Base-by-base conservation (phyloP, 1,284 basidiomycete species). In the Boletus smithii region DNA sequence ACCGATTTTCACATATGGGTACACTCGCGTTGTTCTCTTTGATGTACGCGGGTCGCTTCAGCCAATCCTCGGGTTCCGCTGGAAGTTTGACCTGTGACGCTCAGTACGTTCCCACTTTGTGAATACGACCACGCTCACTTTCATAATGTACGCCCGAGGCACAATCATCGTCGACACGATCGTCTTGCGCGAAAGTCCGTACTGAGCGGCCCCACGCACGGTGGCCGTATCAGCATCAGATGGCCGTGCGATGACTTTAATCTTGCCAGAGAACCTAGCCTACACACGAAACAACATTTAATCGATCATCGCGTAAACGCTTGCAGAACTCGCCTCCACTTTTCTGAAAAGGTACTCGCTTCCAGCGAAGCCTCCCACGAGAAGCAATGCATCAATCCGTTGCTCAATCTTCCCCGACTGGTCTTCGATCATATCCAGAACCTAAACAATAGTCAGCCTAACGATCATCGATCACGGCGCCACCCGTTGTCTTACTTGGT, bases 341-440 rank as follows among this genome's bases (percentile, higher is more conserved):
- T 79, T 77, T 58, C 79, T 75, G 67, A 85, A 88, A 49, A 90
- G 70, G 65, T 91, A 90, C 61, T 87, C 82, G 63, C 85, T 86
- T 10, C 83, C 86, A 36, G 88, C 84, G 66, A 91, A 91, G 45
- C 89, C 89, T 67, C 89, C 88, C 58, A 91, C 89, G 57, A 91
- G 79, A 54, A 91, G 77, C 30, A 91, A 68, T 14, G 86, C 87
- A 71, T 91, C 80, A 58, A 90, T 79, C 31, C 71, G 73, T 58
- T 83, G 81, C 57, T 83, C 76, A 42, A 83, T 75, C 59, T 73
- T 76, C 53, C 69, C 70, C 32, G 82, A 72, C 66, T 91, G 88
- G 20, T 83, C 80, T 56, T 89, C 83, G 57, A 91, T 80, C 57
- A 91, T 74, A 17, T 79, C 74, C 24, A 91, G 66, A 20, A 89